phyloP scores from a whole-genome alignment of 352 stramenopile genomes.

The Globisporangium recalcitrans region DNA sequence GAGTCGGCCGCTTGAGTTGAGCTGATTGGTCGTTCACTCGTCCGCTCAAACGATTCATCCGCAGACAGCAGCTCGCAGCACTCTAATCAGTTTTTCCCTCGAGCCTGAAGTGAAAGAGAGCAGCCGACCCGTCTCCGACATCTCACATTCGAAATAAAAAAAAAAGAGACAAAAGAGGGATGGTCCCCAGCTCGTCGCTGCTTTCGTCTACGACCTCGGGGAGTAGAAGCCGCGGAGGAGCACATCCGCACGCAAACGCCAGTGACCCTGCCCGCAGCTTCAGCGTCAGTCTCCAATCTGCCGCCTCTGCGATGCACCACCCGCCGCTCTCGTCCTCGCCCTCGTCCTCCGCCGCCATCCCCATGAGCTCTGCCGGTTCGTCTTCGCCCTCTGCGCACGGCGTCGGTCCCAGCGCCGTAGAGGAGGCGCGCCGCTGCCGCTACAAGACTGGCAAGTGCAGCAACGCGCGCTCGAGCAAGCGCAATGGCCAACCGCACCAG shows the following conservation, averaged over 20 bases:
- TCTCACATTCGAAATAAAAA: constrained; percentile 5
- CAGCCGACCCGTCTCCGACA: neutral
- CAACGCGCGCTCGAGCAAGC: constrained; percentile 77
- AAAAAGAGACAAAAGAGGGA: constrained; percentile 6
- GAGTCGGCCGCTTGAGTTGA: neutral
- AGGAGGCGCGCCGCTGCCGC: constrained; percentile 37
- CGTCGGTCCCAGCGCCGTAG: neutral
- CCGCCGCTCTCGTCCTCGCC: constrained; percentile 6
- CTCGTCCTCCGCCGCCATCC: neutral
- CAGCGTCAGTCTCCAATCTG: constrained; percentile 15
- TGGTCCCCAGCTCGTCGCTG: neutral
- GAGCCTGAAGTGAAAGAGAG: neutral
- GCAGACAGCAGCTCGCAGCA: neutral
- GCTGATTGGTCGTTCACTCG: neutral
- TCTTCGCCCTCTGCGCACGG: neutral
- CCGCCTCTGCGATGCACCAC: constrained; percentile 14
- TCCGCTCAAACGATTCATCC: neutral
- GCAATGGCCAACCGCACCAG: constrained; percentile 82
- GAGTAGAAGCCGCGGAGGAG: neutral
- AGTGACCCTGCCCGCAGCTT: neutral
- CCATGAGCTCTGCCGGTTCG: constrained; percentile 1
- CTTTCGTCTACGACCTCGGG: constrained; percentile 12
- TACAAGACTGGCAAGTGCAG: constrained; percentile 89
- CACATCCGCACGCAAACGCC: neutral
- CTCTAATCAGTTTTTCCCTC: constrained; percentile 9